These are phyloP conservation scores for Selaginella tamariscina DNA, from an alignment of 75 land plant genomes.

Conservation along the genomic window DNA sequence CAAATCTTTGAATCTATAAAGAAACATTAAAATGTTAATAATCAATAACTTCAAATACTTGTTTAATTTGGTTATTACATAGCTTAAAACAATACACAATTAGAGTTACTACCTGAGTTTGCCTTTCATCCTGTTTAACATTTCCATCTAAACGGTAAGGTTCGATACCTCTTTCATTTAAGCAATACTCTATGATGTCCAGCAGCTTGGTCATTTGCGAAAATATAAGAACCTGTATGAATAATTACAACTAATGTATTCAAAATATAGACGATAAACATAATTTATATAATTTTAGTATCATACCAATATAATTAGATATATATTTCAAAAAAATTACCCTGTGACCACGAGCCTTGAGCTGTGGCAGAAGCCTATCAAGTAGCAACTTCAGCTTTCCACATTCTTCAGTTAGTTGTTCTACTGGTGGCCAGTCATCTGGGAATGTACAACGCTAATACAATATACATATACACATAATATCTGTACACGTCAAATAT, in stretches of 20 bases:
- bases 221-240: slow-evolving; percentile 67
- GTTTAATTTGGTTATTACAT: too few species aligned
- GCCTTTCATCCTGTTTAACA: slow-evolving; percentile 53
- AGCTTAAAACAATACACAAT: not conserved
- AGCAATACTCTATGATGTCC: slow-evolving; percentile 74
- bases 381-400: slow-evolving; percentile 67
- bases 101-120: slow-evolving; percentile 40
- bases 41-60: not conserved
- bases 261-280: not conserved
- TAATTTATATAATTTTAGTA: not conserved
- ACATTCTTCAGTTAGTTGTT: slow-evolving; percentile 66
- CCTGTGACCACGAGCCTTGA: slow-evolving; percentile 30
- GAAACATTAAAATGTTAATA: not conserved
- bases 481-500: not conserved
- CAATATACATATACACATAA: not conserved
- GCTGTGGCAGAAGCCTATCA: slow-evolving; percentile 40
- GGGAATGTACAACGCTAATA: not conserved
- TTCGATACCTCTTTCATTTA: slow-evolving; percentile 54
- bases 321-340: slow-evolving; percentile 13
- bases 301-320: not conserved
- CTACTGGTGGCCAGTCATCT: slow-evolving; percentile 68
- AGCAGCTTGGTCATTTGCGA: slow-evolving; percentile 82
- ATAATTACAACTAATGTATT: slow-evolving; percentile 6
- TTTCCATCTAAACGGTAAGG: slow-evolving; percentile 80
- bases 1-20: slow-evolving; percentile 58